These are phyloP conservation scores for Colletotrichum sp. DNA, from an alignment of 2,329 filamentous ascomycete species.

Conservation along the genomic window DNA sequence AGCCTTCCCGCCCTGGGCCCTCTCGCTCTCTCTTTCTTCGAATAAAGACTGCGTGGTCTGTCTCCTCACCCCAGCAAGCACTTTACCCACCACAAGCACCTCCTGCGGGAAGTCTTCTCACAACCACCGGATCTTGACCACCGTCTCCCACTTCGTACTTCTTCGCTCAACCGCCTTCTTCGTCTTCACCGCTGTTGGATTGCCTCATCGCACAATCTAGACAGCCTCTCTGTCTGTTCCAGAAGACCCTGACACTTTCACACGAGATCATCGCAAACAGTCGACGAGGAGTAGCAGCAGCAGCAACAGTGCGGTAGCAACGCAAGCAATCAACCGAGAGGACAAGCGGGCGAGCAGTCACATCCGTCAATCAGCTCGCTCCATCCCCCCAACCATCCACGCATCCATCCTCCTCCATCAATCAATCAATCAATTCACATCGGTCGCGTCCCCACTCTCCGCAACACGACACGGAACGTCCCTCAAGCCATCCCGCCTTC, in stretches of 20 bases:
- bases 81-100: not conserved
- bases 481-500: not conserved
- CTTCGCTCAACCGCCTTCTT: not conserved
- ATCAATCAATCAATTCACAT: slow-evolving; percentile 1
- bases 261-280: not conserved
- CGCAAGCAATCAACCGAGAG: not conserved
- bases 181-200: not conserved
- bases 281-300: not conserved
- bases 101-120: not conserved
- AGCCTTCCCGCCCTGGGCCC: not conserved
- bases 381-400: not conserved
- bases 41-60: slow-evolving; percentile 4
- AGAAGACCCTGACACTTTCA: not conserved
- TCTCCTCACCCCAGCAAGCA: not conserved
- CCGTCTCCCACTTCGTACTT: not conserved
- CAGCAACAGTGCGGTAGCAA: not conserved
- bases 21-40: not conserved
- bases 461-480: slow-evolving; percentile 16
- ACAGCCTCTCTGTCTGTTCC: not conserved
- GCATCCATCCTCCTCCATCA: not conserved
- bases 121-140: not conserved
- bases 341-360: not conserved
- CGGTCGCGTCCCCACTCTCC: slow-evolving; percentile 14
- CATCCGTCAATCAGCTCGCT: not conserved
- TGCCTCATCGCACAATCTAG: not conserved